A percentile compares a stretch with the other conserved stretches of the same genome.
phyloP scores from a whole-genome alignment of 148 eudicot species.

The Chenopodium berlandieri region DNA sequence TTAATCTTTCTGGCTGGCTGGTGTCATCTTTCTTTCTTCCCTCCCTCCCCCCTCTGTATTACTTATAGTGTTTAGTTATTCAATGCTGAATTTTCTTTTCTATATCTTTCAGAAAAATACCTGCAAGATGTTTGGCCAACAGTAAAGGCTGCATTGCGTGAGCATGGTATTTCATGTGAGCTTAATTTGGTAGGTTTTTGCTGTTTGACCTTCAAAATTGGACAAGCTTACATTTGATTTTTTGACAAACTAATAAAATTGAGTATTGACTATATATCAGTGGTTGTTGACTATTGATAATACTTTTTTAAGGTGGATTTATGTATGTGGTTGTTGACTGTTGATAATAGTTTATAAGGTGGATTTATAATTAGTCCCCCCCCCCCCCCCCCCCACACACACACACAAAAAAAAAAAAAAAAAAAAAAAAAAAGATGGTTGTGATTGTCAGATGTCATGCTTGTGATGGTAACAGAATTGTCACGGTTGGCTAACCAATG shows the following conservation, averaged over 20 bases:
- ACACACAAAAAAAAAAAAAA: too few relatives aligned
- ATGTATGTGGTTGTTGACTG: not conserved
- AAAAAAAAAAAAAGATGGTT: not conserved
- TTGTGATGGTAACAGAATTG: not conserved
- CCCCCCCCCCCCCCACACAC: not conserved
- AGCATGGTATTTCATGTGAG: constrained; percentile 58
- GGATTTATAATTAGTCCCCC: not conserved
- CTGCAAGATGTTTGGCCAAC: constrained; percentile 83
- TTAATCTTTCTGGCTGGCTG: not conserved
- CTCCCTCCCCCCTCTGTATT: not conserved
- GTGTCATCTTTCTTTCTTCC: not conserved
- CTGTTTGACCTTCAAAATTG: not conserved
- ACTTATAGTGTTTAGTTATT: constrained; percentile 8
- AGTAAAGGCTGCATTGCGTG: constrained; percentile 59
- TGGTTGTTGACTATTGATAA: not conserved
- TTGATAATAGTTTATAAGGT: not conserved
- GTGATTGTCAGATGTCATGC: not conserved
- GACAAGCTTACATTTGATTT: not conserved
- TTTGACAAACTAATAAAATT: not conserved
- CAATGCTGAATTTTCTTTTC: not conserved
- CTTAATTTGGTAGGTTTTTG: constrained; percentile 59
- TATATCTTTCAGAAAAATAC: constrained; percentile 49
- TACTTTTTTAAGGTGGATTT: not conserved
- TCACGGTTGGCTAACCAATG: too few relatives aligned
- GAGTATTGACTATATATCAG: not conserved